Percentiles rank a stretch among this genome's conserved stretches.
These are phyloP conservation scores for Metschnikowia sp. DNA, from an alignment of 805 yeast genomes.

Conservation along the genomic window DNA sequence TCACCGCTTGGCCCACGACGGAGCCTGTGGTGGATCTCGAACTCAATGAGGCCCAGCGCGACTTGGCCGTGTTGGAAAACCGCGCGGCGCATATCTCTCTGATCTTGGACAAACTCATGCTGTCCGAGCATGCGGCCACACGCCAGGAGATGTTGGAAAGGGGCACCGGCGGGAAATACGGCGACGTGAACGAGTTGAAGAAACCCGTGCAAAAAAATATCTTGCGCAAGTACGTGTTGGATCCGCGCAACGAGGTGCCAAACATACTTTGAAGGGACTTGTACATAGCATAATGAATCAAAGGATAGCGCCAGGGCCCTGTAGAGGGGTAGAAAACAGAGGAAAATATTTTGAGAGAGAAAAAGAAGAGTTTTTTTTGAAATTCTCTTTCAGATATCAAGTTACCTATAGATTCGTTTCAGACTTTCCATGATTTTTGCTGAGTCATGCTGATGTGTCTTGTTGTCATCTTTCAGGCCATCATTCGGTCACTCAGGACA, in stretches of 20 bases:
- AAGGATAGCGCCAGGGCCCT: too few relatives aligned
- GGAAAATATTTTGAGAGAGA: too few relatives aligned
- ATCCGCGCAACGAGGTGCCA: slow-evolving; percentile 21
- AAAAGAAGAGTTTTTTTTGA: too few relatives aligned
- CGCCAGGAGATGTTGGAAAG: slow-evolving; percentile 22
- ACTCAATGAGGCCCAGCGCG: slow-evolving; percentile 25
- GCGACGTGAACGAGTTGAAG: slow-evolving; percentile 27
- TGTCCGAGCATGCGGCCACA: slow-evolving; percentile 25
- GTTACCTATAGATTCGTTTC: too few relatives aligned
- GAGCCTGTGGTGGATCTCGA: slow-evolving; percentile 38
- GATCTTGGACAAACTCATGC: slow-evolving; percentile 34
- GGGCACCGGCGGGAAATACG: slow-evolving; percentile 23
- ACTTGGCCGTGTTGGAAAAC: slow-evolving; percentile 27
- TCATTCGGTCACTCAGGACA: too few relatives aligned
- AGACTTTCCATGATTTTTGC: too few relatives aligned
- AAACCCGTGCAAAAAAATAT: slow-evolving; percentile 57
- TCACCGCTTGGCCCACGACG: slow-evolving; percentile 39
- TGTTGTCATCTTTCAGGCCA: too few relatives aligned
- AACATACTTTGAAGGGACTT: slow-evolving; percentile 7
- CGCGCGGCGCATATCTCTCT: slow-evolving; percentile 34
- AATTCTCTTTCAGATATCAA: too few relatives aligned
- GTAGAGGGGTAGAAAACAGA: too few relatives aligned
- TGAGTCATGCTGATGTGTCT: too few relatives aligned
- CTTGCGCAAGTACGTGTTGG: slow-evolving; percentile 59
- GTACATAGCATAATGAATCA: slow-evolving; percentile 1